Base-by-base conservation (phyloP, 2,329 filamentous ascomycete species). In the Neocatenulostroma microsporum region DNA sequence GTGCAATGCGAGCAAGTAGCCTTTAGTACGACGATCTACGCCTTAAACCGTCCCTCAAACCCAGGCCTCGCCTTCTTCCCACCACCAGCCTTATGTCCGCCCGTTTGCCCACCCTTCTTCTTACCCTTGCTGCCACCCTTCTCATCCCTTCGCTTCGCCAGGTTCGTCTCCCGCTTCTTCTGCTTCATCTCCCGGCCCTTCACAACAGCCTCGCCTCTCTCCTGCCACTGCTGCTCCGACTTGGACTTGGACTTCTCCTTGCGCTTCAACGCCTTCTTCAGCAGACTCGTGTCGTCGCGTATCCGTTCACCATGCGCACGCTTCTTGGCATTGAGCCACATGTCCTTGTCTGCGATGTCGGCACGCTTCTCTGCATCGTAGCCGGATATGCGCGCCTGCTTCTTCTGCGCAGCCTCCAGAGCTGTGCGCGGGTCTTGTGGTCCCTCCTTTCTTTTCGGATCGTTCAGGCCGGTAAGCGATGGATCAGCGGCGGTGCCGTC, bases 251-350 rank as follows among this genome's bases (percentile, higher is more conserved):
- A 69, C 49, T 80, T 78, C 54, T 95, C 86, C 68, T 94, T 93
- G 49, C 89, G 80, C 73, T 95, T 95, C 48, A 96, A 70, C 0
- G 88, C 84, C 71, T 94, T 95, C 72, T 94, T 95, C 19, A 98
- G 72, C 39, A 94, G 66, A 30, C 75, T 78, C 45, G 86, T 85
- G 59, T 94, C 86, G 55, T 96, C 87, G 42, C 78, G 79, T 21
- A 95, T 81, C 57, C 85, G 84, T 56, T 94, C 88, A 32, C 91
- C 91, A 59, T 94, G 84, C 2, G 82, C 86, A 17, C 83, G 79
- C 62, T 86, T 85, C 62, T 89, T 82, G 2, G 91, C 91, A 31
- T 84, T 89, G 41, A 95, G 70, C 91, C 91, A 98, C 40, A 80
- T 70, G 54, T 98, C 89, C 69, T 96, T 96, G 62, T 95, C 85